phyloP scores from a whole-genome alignment of 108 stramenopile species.

The Heterococcus sp. region DNA sequence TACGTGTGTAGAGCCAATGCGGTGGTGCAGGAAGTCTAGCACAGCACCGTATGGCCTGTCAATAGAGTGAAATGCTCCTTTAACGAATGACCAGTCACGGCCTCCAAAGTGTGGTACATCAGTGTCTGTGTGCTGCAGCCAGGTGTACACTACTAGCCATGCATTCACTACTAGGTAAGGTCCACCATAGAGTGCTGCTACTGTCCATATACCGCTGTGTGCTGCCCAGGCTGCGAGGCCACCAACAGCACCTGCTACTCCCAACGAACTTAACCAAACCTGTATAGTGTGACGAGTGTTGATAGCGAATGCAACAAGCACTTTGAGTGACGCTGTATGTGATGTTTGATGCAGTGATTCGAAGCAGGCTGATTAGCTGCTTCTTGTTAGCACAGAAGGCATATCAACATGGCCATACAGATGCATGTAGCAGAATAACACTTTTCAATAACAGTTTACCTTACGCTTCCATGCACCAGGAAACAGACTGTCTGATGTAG shows the following conservation, averaged over 20 bases:
- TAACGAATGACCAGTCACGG: constrained; percentile 91
- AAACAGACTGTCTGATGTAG: constrained; percentile 41
- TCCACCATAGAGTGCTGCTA: constrained; percentile 84
- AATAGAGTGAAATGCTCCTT: constrained; percentile 88
- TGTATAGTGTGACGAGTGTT: neutral
- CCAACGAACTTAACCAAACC: constrained; percentile 40
- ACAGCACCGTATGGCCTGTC: constrained; percentile 85
- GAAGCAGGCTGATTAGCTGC: too few species aligned
- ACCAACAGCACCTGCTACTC: constrained; percentile 15
- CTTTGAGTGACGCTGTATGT: too few species aligned
- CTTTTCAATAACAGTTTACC: too few species aligned
- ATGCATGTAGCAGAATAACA: too few species aligned
- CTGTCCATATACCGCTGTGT: constrained; percentile 6
- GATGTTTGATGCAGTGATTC: too few species aligned
- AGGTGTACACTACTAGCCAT: constrained; percentile 95
- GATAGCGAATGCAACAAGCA: too few species aligned
- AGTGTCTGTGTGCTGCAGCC: constrained; percentile 96
- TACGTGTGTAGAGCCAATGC: constrained; percentile 92
- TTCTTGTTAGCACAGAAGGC: too few species aligned
- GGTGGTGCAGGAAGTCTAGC: constrained; percentile 90
- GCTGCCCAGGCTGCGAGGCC: constrained; percentile 32
- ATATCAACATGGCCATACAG: too few species aligned
- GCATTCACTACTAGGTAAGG: constrained; percentile 85
- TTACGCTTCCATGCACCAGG: constrained; percentile 52
- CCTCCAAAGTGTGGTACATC: constrained; percentile 92